Evolutionary conservation across 352 stramenopile species (phyloP), one percentile per base, ranked within the genome.

Genomic region (Phytopythium vexans): DNA sequence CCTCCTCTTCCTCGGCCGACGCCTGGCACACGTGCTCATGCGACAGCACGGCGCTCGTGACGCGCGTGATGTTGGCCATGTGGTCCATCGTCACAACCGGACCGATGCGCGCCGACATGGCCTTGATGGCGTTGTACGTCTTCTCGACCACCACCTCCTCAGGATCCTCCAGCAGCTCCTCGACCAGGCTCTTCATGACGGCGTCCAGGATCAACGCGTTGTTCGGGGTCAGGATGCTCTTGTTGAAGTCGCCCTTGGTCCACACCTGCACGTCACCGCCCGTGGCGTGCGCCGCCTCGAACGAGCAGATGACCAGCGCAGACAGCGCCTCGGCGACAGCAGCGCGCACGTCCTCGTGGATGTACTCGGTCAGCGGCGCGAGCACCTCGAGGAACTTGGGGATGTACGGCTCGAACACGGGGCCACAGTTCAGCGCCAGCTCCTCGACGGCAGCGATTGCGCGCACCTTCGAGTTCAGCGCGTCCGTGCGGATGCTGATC

Each of bases 101-200:
- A 14, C 93, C 95, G 33, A 97, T 87, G 52, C 97, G 92, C 35
- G 94, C 89, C 45, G 94, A 97, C 81, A 99, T 96, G 52, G 96
- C 86, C 64, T 97, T 97, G 49, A 99, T 82, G 14, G 95, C 94
- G 48, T 94, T 97, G 56, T 98, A 95, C 1, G 96, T 86, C 64
- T 97, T 97, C 75, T 97, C 94, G 51, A 99, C 96, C 11, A 99
- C 82, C 35, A 88, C 57, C 50, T 88, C 81, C 54, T 95, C 82
- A 15, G 68, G 58, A 60, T 96, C 86, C 51, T 92, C 69, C 12
- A 92, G 66, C n/a, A 94, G 68, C 41, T 94, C 81, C 11, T 90
- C 76, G 7, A 88, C 70, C 2, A 92, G 62, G 33, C 66, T 72
- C 70, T 89, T 89, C 68, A 92, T 89, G 27, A 94, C 81, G 12